phyloP scores from a whole-genome alignment of 345 rosid genomes.

The Linum usitatissimum region DNA sequence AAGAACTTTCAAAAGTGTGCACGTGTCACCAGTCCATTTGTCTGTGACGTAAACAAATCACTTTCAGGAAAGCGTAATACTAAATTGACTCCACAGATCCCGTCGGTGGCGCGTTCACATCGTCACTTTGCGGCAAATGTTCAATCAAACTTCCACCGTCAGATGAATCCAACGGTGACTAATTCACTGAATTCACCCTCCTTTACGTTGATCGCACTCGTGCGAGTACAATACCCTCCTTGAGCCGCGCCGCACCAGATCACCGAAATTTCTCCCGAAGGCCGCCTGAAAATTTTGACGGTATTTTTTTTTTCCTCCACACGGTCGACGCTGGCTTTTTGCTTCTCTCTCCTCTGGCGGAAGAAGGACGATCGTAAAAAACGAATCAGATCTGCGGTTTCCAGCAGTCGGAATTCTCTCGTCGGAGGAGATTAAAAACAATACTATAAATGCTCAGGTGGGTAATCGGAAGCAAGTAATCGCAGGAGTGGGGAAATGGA shows the following conservation, averaged over 20 bases:
- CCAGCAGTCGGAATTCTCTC: background rate
- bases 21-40: background rate
- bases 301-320: background rate
- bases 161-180: background rate
- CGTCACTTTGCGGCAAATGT: background rate
- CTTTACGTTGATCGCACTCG: background rate
- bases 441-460: background rate
- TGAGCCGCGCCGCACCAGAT: background rate
- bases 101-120: background rate
- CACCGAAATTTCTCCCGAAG: background rate
- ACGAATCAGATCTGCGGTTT: background rate
- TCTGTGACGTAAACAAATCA: background rate
- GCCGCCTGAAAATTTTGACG: background rate
- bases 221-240: background rate
- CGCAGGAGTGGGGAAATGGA: conserved; percentile 14
- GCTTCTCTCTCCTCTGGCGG: background rate
- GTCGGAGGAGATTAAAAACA: background rate
- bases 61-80: background rate
- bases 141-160: background rate
- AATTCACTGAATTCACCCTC: background rate
- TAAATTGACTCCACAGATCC: background rate
- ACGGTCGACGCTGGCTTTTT: background rate
- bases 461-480: background rate
- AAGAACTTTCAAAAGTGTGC: background rate
- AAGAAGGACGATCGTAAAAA: background rate